These are phyloP conservation scores for Argentina anserina DNA, from an alignment of 306 rosid species.

Conservation along the genomic window DNA sequence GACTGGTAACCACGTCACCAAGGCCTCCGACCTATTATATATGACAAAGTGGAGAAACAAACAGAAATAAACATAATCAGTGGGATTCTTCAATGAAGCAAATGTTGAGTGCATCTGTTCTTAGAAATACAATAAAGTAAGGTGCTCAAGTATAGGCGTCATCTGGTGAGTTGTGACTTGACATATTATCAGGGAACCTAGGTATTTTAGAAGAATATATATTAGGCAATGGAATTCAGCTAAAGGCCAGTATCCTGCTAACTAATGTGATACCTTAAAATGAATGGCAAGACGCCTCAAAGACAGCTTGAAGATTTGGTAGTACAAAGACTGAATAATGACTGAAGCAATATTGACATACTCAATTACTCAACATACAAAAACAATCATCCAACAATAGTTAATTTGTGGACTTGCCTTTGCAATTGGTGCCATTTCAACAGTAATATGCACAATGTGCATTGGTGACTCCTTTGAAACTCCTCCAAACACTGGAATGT, in stretches of 20 bases:
- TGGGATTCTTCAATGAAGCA: not conserved
- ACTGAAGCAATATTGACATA: not conserved
- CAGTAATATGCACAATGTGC: constrained; percentile 89
- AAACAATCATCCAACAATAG: not conserved
- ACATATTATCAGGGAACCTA: not conserved
- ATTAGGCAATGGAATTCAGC: not conserved
- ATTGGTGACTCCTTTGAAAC: constrained; percentile 83
- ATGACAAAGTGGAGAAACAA: not conserved
- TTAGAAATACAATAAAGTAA: not conserved
- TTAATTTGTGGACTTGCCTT: constrained; percentile 47
- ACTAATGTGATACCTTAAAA: not conserved
- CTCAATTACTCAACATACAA: not conserved
- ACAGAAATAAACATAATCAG: not conserved
- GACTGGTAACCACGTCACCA: constrained; percentile 85
- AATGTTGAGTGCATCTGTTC: not conserved
- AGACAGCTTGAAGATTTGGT: constrained; percentile 1
- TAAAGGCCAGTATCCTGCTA: not conserved
- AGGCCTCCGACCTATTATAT: constrained; percentile 82
- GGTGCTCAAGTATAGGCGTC: not conserved
- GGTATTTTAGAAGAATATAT: not conserved
- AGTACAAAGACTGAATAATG: not conserved
- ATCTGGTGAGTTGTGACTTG: not conserved
- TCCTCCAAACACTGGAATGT: constrained; percentile 78
- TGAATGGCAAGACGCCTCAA: not conserved
- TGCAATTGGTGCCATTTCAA: constrained; percentile 99